Evolutionary conservation across 169 alveolate genomes (phyloP), one percentile per base, ranked within the genome.

Genomic region (Perkinsus chesapeaki): DNA sequence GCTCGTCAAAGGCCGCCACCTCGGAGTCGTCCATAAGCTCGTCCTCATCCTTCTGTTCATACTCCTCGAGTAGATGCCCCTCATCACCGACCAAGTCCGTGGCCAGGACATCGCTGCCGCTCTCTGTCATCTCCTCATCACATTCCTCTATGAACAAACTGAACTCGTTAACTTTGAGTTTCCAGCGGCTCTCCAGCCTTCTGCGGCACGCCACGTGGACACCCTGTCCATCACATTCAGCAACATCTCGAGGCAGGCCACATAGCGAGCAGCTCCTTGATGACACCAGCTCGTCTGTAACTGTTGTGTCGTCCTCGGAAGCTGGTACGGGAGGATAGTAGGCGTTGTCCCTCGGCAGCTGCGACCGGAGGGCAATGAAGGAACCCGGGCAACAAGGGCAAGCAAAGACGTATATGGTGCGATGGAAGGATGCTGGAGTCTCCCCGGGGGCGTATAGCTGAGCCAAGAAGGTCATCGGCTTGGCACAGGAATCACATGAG

Each of bases 361-460:
- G 98, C 39, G 96, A 94, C 39, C 98, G 91, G n/a, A 96, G 94
- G n/a, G 96, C 96, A 39, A 93, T 93, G 91, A 96, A 95, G 39
- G 93, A 93, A 34, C 94, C 95, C 5, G 96, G 96, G 93, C 98
- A 96, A n/a, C 95, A 94, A 92, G 94, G 93, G 82, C 98, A 96
- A 20, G 94, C 94, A 34, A 96, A 96, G 39, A 96, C 60, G 93
- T 91, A 96, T 34, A 96, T 31, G 31, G 96, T 91, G 91, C 98
- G 93, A 91, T 96, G 98, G 92, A 96, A 96, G 91, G 97, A 94
- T 39, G 93, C 93, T 0, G 93, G 93, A 43, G 47, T 91, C 72
- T 96, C 97, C 34, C 94, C 95, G 0, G 97, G 97, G 0, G 98
- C 96, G 92, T 96, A 96, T 12, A 96, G 38, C 90, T 96, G 98